These are phyloP conservation scores for Boletus insuetus DNA, from an alignment of 768 basidiomycete species.

Conservation along the genomic window DNA sequence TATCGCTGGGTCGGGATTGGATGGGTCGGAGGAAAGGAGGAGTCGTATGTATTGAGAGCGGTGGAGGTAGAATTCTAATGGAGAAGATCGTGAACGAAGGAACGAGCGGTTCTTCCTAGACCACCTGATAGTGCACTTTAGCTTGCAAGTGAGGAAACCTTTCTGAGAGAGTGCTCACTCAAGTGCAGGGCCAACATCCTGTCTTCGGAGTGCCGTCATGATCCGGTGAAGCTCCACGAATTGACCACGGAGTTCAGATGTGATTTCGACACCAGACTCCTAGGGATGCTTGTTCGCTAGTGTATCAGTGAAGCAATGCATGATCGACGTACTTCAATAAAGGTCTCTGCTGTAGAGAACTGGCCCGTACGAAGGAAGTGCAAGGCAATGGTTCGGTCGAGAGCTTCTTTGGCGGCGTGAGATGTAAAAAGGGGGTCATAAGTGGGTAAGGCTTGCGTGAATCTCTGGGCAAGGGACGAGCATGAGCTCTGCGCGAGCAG, in stretches of 20 bases:
- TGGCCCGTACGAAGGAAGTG: slow-evolving; percentile 83
- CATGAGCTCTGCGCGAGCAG: background rate
- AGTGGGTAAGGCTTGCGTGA: slow-evolving; percentile 57
- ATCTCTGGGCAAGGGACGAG: slow-evolving; percentile 44
- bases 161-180: slow-evolving; percentile 43
- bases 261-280: slow-evolving; percentile 66
- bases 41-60: slow-evolving; percentile 87
- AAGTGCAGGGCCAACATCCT: slow-evolving; percentile 76
- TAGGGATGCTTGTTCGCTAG: slow-evolving; percentile 24
- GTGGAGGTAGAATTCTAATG: slow-evolving; percentile 87
- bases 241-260: slow-evolving; percentile 46
- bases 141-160: background rate
- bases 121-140: slow-evolving; percentile 59
- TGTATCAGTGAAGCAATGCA: slow-evolving; percentile 1
- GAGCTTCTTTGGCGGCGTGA: slow-evolving; percentile 50
- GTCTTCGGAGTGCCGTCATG: slow-evolving; percentile 58
- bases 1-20: slow-evolving; percentile 58
- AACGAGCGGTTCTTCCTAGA: slow-evolving; percentile 61
- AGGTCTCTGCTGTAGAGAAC: slow-evolving; percentile 72
- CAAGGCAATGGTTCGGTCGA: slow-evolving; percentile 68
- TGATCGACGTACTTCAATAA: slow-evolving; percentile 54
- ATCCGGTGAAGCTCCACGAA: slow-evolving; percentile 74
- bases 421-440: slow-evolving; percentile 69
- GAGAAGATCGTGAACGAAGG: slow-evolving; percentile 65
- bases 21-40: slow-evolving; percentile 60